Evolutionary conservation across 192 early-diverging fungal species (phyloP).

Genomic region (Entrophospora sp.): DNA sequence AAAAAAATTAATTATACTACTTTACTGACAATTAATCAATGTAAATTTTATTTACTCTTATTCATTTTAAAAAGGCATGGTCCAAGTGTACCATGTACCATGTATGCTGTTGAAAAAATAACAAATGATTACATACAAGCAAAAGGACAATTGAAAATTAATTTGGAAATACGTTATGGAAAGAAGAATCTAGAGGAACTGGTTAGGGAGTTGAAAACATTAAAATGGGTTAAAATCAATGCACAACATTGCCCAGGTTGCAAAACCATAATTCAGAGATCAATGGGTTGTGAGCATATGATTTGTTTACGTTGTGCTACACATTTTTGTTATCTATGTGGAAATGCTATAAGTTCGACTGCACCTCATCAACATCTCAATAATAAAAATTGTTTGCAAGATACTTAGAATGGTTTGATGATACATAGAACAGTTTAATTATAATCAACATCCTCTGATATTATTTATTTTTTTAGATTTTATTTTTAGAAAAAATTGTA

Average conservation of each 20-base stretch:
- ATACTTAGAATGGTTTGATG: too few relatives aligned
- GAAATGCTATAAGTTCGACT: background rate
- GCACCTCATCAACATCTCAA: conserved; percentile 22
- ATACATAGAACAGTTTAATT: too few relatives aligned
- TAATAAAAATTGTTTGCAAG: too few relatives aligned
- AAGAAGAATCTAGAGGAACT: conserved; percentile 22
- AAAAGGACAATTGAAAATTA: conserved; percentile 10
- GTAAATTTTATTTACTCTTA: background rate
- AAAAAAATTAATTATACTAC: too few relatives aligned
- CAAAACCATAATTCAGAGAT: conserved; percentile 19
- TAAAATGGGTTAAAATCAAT: conserved; percentile 24
- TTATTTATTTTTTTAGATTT: too few relatives aligned
- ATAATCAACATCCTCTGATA: too few relatives aligned
- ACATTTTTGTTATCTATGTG: conserved; percentile 32
- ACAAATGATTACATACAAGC: conserved; percentile 20
- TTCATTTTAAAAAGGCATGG: conserved; percentile 20
- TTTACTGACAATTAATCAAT: background rate
- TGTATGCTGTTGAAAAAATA: conserved; percentile 15
- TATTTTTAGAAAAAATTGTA: too few relatives aligned
- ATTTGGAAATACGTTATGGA: conserved; percentile 25
- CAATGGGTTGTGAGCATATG: conserved; percentile 31
- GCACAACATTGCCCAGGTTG: conserved; percentile 25
- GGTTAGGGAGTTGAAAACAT: conserved; percentile 16
- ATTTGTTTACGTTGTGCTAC: conserved; percentile 23
- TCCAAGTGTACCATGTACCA: conserved; percentile 1